These are phyloP conservation scores for Colletotrichum orbiculare DNA, from an alignment of 2,329 filamentous ascomycete genomes.

Conservation along the genomic window DNA sequence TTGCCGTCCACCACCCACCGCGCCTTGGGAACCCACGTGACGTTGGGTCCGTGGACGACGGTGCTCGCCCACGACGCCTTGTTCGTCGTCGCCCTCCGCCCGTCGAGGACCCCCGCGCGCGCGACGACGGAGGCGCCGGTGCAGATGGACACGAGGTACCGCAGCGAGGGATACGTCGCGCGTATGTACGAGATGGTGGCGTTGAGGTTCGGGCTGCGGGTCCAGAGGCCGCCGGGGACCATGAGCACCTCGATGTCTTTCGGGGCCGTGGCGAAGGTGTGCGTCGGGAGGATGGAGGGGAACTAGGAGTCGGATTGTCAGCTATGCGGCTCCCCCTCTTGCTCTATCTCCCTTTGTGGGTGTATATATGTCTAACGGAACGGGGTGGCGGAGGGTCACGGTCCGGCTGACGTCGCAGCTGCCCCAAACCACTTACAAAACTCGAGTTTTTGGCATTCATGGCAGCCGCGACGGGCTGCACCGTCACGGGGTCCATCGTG, in stretches of 20 bases:
- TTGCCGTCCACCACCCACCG: slow-evolving; percentile 69
- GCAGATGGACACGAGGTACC: slow-evolving; percentile 66
- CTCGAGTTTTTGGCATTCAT: slow-evolving; percentile 34
- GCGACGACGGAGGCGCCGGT: slow-evolving; percentile 65
- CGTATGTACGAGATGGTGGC: slow-evolving; percentile 48
- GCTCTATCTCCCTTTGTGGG: neutral
- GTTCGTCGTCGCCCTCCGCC: slow-evolving; percentile 67
- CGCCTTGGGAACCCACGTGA: slow-evolving; percentile 63
- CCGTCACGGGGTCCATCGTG: slow-evolving; percentile 31
- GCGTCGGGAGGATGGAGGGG: slow-evolving; percentile 40
- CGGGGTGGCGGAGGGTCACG: slow-evolving; percentile 11
- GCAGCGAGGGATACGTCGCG: slow-evolving; percentile 50
- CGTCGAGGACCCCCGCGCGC: slow-evolving; percentile 63
- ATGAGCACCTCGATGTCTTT: slow-evolving; percentile 62
- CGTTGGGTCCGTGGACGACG: slow-evolving; percentile 50
- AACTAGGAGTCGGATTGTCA: neutral
- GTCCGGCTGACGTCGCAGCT: neutral
- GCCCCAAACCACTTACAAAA: slow-evolving; percentile 18
- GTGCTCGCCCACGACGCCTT: slow-evolving; percentile 60
- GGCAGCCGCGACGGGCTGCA: slow-evolving; percentile 11
- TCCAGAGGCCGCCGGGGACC: slow-evolving; percentile 60
- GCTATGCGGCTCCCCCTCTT: no score
- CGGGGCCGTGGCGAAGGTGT: slow-evolving; percentile 57
- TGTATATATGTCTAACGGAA: neutral
- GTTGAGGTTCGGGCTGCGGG: slow-evolving; percentile 42